Percentiles rank a stretch among this genome's conserved stretches.
phyloP scores from a whole-genome alignment of 441 rosid species.

The Mallotus repandus region DNA sequence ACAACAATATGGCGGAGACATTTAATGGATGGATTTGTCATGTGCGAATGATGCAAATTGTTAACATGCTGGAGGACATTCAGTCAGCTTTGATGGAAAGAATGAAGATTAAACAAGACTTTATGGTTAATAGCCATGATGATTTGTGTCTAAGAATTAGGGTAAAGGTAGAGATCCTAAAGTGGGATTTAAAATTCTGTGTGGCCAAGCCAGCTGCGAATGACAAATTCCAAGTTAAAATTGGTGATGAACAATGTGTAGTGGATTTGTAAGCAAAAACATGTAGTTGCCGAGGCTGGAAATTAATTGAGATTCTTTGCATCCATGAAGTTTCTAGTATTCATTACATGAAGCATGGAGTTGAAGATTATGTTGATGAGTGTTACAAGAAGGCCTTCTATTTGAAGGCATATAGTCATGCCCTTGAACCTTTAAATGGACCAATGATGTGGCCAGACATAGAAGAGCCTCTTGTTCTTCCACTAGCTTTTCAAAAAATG shows the following conservation, averaged over 20 bases:
- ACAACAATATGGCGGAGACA: too few relatives aligned
- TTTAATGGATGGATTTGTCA: too few relatives aligned
- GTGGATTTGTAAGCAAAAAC: neutral
- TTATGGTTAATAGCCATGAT: too few relatives aligned
- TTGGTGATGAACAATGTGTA: neutral
- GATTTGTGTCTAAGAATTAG: neutral
- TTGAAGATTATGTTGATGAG: neutral
- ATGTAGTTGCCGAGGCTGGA: neutral
- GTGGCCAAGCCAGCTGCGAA: neutral
- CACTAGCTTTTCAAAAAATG: neutral
- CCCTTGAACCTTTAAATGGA: neutral
- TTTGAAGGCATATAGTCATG: neutral
- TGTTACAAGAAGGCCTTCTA: neutral
- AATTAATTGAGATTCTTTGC: neutral
- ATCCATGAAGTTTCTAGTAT: neutral
- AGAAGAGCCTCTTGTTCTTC: neutral
- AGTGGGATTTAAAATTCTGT: neutral
- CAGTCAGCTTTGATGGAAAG: too few relatives aligned
- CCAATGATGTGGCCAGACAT: neutral
- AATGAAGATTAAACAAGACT: too few relatives aligned
- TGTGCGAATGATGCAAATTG: too few relatives aligned
- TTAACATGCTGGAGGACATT: too few relatives aligned
- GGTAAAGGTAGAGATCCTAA: neutral
- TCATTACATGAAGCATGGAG: neutral
- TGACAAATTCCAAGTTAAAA: neutral